Evolutionary conservation across 306 rosid species (phyloP), one percentile per base, ranked within the genome.

Genomic region (Pyrus pyrifolia): DNA sequence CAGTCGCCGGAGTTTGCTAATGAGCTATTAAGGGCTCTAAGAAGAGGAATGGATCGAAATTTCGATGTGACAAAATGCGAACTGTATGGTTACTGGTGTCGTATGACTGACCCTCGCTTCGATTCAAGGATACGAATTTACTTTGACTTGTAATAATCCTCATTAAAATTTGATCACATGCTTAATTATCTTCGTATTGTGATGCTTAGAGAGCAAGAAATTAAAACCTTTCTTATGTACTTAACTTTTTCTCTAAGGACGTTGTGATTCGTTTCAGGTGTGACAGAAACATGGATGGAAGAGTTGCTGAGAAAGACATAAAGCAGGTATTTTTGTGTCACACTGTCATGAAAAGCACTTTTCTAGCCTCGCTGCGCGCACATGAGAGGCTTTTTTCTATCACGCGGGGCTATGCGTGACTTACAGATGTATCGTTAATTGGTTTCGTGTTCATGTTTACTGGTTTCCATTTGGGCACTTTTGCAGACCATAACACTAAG

Each of bases 211-310:
- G 45, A 42, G 45, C 12, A 42, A 42, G 45, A 42, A 42, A 42
- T 42, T 42, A 9, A 42, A 42, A 42, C 6, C 46, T 3, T 38
- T 42, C 53, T 49, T 30, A 45, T 42, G 30, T 76, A 67, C 70
- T 71, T 82, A 23, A 70, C 72, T 40, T 46, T 17, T 13, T 76
- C 5, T 18, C 66, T 52, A 51, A 51, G 13, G 42, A 38, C 10
- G 14, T 25, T 60, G 67, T 73, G 63, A 58, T 61, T 71, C 17
- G 76, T 75, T 68, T 65, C 81, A 93, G 98, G 87, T 93, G 89
- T 74, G 91, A 91, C 75, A 89, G 81, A 81, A 86, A 88, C 83
- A 86, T 85, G 90, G 91, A 91, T 76, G 96, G 97, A 73, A 87
- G 88, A 86, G 80, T 93, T 33, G 85, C 88, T 3, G 78, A 87